Evolutionary conservation across 257 asterid genomes (phyloP).

Genomic region (Cynanchum wilfordii): DNA sequence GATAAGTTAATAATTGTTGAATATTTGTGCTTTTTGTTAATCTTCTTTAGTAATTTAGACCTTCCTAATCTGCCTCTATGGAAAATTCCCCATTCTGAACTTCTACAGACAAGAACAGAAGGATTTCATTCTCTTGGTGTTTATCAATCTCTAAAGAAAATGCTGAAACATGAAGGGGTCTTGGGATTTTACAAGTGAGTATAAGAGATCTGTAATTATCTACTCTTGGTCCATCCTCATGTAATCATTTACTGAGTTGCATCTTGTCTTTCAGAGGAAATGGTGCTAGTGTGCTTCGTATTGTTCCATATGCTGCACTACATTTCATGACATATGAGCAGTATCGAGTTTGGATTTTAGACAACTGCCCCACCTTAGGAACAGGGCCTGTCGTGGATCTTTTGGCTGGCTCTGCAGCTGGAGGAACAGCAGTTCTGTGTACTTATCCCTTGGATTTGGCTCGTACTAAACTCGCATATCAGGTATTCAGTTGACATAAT

Average conservation of each 20-base stretch:
- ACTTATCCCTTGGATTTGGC: constrained; percentile 97
- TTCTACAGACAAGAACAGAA: constrained; percentile 71
- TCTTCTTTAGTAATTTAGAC: not conserved
- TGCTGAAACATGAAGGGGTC: constrained; percentile 81
- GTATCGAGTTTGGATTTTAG: constrained; percentile 69
- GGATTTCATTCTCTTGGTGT: constrained; percentile 83
- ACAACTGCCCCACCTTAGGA: constrained; percentile 65
- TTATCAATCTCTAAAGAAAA: constrained; percentile 74
- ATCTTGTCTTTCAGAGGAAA: constrained; percentile 61
- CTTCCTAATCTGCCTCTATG: constrained; percentile 16
- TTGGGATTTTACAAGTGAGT: constrained; percentile 82
- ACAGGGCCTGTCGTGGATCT: constrained; percentile 92
- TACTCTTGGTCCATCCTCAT: not conserved
- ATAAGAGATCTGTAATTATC: not conserved
- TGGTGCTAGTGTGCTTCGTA: constrained; percentile 96
- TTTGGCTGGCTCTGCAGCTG: constrained; percentile 94
- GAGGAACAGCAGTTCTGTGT: constrained; percentile 97
- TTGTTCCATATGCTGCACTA: constrained; percentile 91
- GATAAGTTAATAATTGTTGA: not conserved
- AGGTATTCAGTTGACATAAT: constrained; percentile 40
- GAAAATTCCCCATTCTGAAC: not conserved
- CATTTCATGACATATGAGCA: constrained; percentile 96
- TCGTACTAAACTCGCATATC: constrained; percentile 97
- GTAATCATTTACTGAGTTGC: not conserved
- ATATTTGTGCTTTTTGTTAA: not conserved